A percentile compares a stretch with the other conserved stretches of the same genome.
Conservation (phyloP, 805 yeast species). For the Suhomyces emberorum region DNA sequence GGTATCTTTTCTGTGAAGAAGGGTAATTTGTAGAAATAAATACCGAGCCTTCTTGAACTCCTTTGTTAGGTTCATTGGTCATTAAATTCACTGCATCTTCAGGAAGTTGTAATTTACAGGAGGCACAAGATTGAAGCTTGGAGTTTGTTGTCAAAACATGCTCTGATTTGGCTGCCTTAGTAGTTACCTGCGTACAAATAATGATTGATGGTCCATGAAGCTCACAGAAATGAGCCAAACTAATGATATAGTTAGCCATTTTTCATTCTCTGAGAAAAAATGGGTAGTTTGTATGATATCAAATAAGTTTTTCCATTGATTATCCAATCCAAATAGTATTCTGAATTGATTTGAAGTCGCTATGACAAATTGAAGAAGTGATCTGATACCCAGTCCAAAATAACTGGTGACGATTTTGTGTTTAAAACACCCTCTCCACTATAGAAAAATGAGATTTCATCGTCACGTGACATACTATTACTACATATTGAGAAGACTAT, state of each 20-base stretch:
- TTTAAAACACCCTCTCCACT: too few species aligned
- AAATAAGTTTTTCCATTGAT: too few species aligned
- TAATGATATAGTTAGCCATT: constrained; percentile 44
- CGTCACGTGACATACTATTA: too few species aligned
- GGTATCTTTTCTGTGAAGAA: constrained; percentile 42
- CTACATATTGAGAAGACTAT: too few species aligned
- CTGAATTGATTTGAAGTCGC: too few species aligned
- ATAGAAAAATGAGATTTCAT: too few species aligned
- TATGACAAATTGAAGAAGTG: too few species aligned
- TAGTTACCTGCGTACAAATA: constrained; percentile 44
- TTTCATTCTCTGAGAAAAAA: too few species aligned
- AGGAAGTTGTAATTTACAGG: constrained; percentile 59
- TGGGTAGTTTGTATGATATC: too few species aligned
- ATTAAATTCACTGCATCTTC: constrained; percentile 20
- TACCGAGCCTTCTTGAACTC: constrained; percentile 4
- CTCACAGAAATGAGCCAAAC: constrained; percentile 75
- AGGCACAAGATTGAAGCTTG: constrained; percentile 49
- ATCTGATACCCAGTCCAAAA: too few species aligned
- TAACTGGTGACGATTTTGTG: too few species aligned
- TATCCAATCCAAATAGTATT: too few species aligned
- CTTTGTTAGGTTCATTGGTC: constrained; percentile 17
- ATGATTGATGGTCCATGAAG: constrained; percentile 71
- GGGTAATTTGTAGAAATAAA: constrained; percentile 65
- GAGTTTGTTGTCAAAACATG: constrained; percentile 37
- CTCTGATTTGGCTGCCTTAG: constrained; percentile 15